These are phyloP conservation scores for Leavenworthia alabamica DNA, from an alignment of 345 rosid genomes.

Conservation along the genomic window DNA sequence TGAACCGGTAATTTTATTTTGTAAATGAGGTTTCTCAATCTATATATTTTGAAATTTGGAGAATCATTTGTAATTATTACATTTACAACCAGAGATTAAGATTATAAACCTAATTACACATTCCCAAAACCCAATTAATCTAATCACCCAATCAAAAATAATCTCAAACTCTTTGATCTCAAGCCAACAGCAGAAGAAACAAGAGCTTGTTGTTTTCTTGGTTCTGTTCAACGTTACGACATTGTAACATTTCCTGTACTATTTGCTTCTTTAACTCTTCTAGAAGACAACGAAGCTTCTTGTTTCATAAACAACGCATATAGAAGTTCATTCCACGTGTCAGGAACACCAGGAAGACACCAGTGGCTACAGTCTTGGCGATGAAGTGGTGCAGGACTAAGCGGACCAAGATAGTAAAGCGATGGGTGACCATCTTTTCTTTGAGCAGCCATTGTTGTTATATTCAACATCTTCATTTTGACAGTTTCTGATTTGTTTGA, in stretches of 20 bases:
- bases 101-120: constrained; percentile 21
- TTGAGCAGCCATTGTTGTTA: constrained; percentile 50
- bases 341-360: constrained; percentile 77
- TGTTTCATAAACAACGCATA: constrained; percentile 30
- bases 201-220: constrained; percentile 12
- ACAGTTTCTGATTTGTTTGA: constrained; percentile 27
- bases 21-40: background rate
- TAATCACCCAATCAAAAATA: too few relatives aligned
- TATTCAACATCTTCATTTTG: constrained; percentile 46
- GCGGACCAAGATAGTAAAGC: constrained; percentile 46
- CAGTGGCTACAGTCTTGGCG: constrained; percentile 90
- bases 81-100: constrained; percentile 25
- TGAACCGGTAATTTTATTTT: too few relatives aligned
- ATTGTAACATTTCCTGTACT: constrained; percentile 21
- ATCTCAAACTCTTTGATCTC: constrained; percentile 11
- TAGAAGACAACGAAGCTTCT: constrained; percentile 13
- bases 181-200: too few relatives aligned
- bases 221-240: constrained; percentile 2
- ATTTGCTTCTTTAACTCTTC: background rate
- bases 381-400: constrained; percentile 47
- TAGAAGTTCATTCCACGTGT: constrained; percentile 31
- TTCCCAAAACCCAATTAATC: constrained; percentile 19
- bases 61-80: background rate
- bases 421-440: constrained; percentile 81
- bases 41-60: background rate